phyloP scores from a whole-genome alignment of 805 yeast genomes.

The Wickerhamiella kurtzmanii region DNA sequence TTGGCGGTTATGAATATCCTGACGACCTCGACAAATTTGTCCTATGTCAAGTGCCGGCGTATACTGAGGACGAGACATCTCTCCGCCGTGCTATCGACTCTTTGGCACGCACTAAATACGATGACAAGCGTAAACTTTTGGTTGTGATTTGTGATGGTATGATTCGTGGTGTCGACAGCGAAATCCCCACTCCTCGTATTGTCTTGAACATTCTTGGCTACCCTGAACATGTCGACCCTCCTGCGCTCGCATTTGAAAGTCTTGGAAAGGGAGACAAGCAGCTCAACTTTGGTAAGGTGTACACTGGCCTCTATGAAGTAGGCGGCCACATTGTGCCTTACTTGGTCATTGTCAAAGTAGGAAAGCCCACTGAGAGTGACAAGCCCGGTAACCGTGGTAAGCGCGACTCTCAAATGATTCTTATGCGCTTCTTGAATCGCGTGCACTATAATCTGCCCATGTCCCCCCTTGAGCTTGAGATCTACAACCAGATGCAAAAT shows the following conservation, averaged over 20 bases:
- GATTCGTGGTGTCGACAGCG: slow-evolving; percentile 51
- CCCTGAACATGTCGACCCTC: slow-evolving; percentile 39
- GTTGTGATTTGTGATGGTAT: slow-evolving; percentile 49
- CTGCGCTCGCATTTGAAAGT: slow-evolving; percentile 40
- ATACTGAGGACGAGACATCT: slow-evolving; percentile 46
- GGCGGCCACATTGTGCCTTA: slow-evolving; percentile 44
- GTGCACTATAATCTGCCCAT: slow-evolving; percentile 48
- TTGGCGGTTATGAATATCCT: slow-evolving; percentile 24
- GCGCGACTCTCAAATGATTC: slow-evolving; percentile 48
- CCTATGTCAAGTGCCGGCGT: slow-evolving; percentile 40
- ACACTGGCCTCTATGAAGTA: slow-evolving; percentile 46
- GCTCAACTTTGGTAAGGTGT: slow-evolving; percentile 50
- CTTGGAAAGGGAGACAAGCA: slow-evolving; percentile 49
- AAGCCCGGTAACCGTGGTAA: slow-evolving; percentile 54
- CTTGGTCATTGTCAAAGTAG: slow-evolving; percentile 44
- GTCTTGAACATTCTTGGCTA: slow-evolving; percentile 42
- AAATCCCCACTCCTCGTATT: slow-evolving; percentile 43
- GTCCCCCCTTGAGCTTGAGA: slow-evolving; percentile 44
- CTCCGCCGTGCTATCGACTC: slow-evolving; percentile 47
- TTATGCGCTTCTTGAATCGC: slow-evolving; percentile 48
- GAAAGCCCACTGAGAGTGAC: slow-evolving; percentile 44
- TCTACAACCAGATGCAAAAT: slow-evolving; percentile 41
- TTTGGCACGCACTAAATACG: slow-evolving; percentile 42
- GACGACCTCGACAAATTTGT: slow-evolving; percentile 30
- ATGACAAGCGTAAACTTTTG: slow-evolving; percentile 45